Base-by-base conservation (phyloP, 2,329 filamentous ascomycete species). In the Xylariaceae sp. region DNA sequence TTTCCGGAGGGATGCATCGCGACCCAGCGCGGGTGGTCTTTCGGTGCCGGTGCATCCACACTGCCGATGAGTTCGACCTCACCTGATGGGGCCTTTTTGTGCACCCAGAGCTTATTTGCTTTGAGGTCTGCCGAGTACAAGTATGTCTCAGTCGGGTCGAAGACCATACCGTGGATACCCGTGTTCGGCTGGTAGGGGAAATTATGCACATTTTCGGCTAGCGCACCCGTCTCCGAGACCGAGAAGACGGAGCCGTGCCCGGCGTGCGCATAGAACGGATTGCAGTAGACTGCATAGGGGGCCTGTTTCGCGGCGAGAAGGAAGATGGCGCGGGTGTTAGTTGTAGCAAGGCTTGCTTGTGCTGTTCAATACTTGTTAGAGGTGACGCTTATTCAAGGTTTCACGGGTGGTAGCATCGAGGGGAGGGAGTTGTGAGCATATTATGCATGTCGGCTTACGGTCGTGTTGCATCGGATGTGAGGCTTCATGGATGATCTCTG, bases 281-380 rank as follows among this genome's bases (percentile, higher is more conserved):
- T 93, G 65, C 86, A 87, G 69, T 95, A 95, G 51, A 95, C 86
- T 57, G 79, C 80, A 66, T 89, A 88, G 0, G 89, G 89, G 2
- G 88, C 76, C 58, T 88, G 79, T 56, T 83, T 77, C 19, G 88
- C 86, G 22, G 89, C 85, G 40, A 95, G 80, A 47, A 92, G 78
- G 72, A 95, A 95, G 67, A 95, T 95, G 58, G 89, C 89, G 51
- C 89, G 82, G 5, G 89, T 95, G 67, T 90, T 91, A 48, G 87
- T 88, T 42, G 84, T 78, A 49, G 78, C 65, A 52, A 80, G 80
- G 55, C 81, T 75, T 40, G 89, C 88, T 57, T 76, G 74, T 49
- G 83, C 85, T 89, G 59, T n/a, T n/a, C n/a, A n/a, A n/a, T n/a
- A n/a, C n/a, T n/a, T n/a, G n/a, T n/a, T n/a, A n/a, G n/a, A n/a